Base-by-base conservation (phyloP, 2,329 filamentous ascomycete species). In the Decorospora gaudefroyi region DNA sequence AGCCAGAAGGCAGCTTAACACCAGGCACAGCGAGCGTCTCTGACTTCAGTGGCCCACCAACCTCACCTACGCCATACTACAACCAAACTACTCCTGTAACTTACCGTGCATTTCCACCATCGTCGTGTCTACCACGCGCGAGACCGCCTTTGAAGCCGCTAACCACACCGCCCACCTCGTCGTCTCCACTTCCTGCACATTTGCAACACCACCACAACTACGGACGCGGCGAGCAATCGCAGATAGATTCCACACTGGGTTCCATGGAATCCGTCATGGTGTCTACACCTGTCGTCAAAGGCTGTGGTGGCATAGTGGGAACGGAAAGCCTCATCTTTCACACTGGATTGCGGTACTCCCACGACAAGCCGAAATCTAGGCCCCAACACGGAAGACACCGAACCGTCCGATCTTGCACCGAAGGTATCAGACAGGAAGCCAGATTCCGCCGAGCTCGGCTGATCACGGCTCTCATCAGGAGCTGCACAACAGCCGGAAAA, bases 301-400 rank as follows among this genome's bases (percentile, higher is more conserved):
- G 64, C 18, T 69, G 67, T 18, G 65, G 59, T 11, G 62, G 62
- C 5, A 26, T 67, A 9, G 42, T 65, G 26, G 49, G 52, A 16
- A 49, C 49, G n/a, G 38, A 47, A 23, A 62, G 55, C 32, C 37
- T 62, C 10, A 42, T 45, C 16, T 55, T 53, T 23, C 53, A 51
- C 9, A 56, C 51, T 12, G 53, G 51, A 21, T 23, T 50, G 10
- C 31, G 38, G 12, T 21, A 31, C 16, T 31, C 37, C 9, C 34
- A 49, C 27, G 32, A 35, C 16, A 46, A 34, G 28, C 28, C 22
- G 19, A 44, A 39, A n/a, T 10, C 21, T 16, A 26, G 19, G 9
- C 35, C 29, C 6, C 12, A 37, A 26, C 29, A 41, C 40, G 33
- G 22, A 28, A 38, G 9, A 25, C 38, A 42, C 3, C 41, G 43